Percentiles rank a stretch among this genome's conserved stretches.
These are phyloP conservation scores for Solanum microdontum DNA, from an alignment of 257 asterid species.

Conservation along the genomic window DNA sequence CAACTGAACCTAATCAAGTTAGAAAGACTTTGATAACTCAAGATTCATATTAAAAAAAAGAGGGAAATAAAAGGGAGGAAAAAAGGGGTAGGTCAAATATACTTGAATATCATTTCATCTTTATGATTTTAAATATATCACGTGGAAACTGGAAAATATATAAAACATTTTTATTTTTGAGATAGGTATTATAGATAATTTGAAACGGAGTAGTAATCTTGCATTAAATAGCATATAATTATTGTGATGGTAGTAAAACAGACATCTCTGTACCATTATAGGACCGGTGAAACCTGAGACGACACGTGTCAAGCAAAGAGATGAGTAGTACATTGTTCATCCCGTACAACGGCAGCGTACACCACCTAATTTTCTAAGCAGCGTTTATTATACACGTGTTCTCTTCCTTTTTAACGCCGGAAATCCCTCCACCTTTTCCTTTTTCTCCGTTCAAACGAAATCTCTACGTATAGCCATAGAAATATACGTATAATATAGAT, in stretches of 20 bases:
- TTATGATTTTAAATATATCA: no score
- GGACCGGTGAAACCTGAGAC: not conserved
- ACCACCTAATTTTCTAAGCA: not conserved
- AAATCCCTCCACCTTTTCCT: conserved; percentile 30
- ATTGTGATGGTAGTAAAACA: not conserved
- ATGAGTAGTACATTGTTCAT: not conserved
- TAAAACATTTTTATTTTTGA: not conserved
- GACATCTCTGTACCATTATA: not conserved
- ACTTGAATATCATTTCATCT: no score
- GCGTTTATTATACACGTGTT: conserved; percentile 47
- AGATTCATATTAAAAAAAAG: no score
- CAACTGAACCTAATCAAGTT: no score
- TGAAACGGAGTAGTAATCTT: not conserved
- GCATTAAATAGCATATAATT: not conserved
- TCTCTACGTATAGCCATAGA: not conserved
- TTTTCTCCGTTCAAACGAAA: conserved; percentile 16
- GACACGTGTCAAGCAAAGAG: not conserved
- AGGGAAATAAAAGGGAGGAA: no score
- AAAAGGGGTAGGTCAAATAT: no score
- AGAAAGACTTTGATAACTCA: no score
- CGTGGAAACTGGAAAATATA: no score
- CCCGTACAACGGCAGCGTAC: not conserved
- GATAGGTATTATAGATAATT: not conserved
- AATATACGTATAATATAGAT: not conserved
- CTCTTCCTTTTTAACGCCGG: conserved; percentile 38